These are phyloP conservation scores for Canavalia gladiata DNA, from an alignment of 306 rosid genomes.

Conservation along the genomic window DNA sequence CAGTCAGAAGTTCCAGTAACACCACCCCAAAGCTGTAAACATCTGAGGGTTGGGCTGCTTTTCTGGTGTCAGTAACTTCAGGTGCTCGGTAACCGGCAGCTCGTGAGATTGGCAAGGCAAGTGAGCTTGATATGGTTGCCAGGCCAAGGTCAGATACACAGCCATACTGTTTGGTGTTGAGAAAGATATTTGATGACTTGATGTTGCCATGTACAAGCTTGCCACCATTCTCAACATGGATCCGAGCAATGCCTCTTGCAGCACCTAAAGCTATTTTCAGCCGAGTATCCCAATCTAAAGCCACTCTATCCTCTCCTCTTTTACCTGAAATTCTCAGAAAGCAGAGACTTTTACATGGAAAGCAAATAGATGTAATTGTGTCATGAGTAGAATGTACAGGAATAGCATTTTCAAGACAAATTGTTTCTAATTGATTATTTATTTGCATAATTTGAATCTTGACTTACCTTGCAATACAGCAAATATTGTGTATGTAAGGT, in stretches of 20 bases:
- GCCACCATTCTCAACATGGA: constrained; percentile 75
- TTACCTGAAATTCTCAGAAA: constrained; percentile 62
- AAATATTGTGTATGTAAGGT: not conserved
- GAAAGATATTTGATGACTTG: constrained; percentile 82
- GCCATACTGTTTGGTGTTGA: constrained; percentile 69
- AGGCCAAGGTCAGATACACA: constrained; percentile 87
- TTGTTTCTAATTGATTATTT: constrained; percentile 3
- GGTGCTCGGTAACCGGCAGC: constrained; percentile 96
- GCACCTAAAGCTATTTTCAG: constrained; percentile 85
- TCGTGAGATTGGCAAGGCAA: constrained; percentile 81
- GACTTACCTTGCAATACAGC: not conserved
- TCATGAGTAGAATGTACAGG: constrained; percentile 5
- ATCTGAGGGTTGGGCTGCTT: constrained; percentile 83
- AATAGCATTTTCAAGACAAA: constrained; percentile 12
- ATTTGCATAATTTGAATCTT: constrained; percentile 20
- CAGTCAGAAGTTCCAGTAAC: constrained; percentile 84
- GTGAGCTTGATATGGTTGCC: constrained; percentile 76
- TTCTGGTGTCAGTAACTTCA: constrained; percentile 88
- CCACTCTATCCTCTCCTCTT: constrained; percentile 75
- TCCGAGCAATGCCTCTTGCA: constrained; percentile 80
- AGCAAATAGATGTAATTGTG: not conserved
- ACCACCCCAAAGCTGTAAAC: constrained; percentile 95
- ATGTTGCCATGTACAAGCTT: constrained; percentile 89
- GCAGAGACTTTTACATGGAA: not conserved
- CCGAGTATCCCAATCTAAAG: constrained; percentile 89